A percentile compares a stretch with the other conserved stretches of the same genome.
Conservation (phyloP, 2,329 filamentous ascomycete species). For the Lasiodiplodia citricola region DNA sequence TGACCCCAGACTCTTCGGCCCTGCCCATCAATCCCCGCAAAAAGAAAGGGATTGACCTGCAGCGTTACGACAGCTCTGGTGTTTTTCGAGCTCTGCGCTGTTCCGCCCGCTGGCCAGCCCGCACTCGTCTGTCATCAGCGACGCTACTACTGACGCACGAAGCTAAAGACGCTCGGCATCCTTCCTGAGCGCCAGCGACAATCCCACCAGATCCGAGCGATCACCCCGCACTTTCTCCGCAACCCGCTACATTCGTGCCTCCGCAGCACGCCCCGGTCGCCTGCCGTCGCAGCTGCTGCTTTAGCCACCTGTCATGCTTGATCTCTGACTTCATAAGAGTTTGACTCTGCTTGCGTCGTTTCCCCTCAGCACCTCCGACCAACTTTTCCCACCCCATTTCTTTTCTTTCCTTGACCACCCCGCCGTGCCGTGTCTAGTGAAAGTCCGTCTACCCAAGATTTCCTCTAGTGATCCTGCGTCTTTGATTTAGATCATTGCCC, state of each 20-base stretch:
- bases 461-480: background rate
- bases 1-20: constrained; percentile 14
- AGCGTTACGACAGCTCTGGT: background rate
- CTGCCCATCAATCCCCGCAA: background rate
- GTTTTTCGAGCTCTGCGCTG: background rate
- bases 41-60: constrained; percentile 6
- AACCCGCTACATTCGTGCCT: constrained; percentile 1
- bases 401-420: background rate
- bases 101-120: background rate
- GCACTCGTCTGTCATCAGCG: background rate
- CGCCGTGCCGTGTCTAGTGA: background rate
- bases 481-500: background rate
- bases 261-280: constrained; percentile 3
- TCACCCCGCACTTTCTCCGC: constrained; percentile 21
- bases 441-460: background rate
- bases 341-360: constrained; percentile 9
- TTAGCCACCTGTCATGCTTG: background rate
- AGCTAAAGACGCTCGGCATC: background rate
- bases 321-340: constrained; percentile 10
- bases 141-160: background rate
- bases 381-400: background rate
- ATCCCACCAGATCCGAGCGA: background rate
- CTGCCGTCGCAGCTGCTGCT: background rate
- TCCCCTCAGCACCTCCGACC: background rate
- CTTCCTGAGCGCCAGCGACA: background rate